These are phyloP conservation scores for Ulota crispa DNA, from an alignment of 225 moss, liverwort and hornwort genomes.

Conservation along the genomic window DNA sequence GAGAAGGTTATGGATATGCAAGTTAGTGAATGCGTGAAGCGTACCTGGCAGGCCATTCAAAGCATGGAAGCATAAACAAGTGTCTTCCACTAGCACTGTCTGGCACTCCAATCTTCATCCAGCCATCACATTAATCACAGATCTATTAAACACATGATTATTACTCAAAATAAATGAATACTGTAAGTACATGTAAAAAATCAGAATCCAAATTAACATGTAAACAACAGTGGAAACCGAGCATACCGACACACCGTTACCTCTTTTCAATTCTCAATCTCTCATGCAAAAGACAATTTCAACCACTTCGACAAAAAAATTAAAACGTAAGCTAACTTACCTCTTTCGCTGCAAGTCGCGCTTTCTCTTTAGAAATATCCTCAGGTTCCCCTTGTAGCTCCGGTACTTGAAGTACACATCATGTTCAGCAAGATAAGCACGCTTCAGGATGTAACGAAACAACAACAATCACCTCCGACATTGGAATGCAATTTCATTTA, in stretches of 20 bases:
- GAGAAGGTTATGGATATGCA: conserved; percentile 12
- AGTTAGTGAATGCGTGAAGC: conserved; percentile 10
- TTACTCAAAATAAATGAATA: not conserved
- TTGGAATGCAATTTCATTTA: not conserved
- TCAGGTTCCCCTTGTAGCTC: conserved; percentile 99
- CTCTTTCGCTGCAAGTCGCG: conserved; percentile 85
- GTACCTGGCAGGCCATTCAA: conserved; percentile 95
- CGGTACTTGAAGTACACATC: conserved; percentile 62
- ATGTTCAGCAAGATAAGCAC: conserved; percentile 2
- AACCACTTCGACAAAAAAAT: not conserved
- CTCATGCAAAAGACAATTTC: not conserved
- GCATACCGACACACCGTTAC: not conserved
- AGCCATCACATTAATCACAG: conserved; percentile 11
- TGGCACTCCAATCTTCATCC: conserved; percentile 80
- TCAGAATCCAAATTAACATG: not conserved
- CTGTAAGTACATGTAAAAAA: not conserved
- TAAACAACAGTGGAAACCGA: not conserved
- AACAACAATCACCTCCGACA: not conserved
- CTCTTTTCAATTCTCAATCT: too few species aligned
- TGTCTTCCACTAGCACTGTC: conserved; percentile 99
- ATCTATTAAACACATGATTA: not conserved
- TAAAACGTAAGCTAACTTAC: conserved; percentile 39
- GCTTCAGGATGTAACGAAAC: not conserved
- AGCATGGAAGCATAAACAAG: conserved; percentile 94
- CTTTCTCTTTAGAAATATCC: conserved; percentile 92